These are phyloP conservation scores for Botrytis elliptica DNA, from an alignment of 2,329 filamentous ascomycete species.

Conservation along the genomic window DNA sequence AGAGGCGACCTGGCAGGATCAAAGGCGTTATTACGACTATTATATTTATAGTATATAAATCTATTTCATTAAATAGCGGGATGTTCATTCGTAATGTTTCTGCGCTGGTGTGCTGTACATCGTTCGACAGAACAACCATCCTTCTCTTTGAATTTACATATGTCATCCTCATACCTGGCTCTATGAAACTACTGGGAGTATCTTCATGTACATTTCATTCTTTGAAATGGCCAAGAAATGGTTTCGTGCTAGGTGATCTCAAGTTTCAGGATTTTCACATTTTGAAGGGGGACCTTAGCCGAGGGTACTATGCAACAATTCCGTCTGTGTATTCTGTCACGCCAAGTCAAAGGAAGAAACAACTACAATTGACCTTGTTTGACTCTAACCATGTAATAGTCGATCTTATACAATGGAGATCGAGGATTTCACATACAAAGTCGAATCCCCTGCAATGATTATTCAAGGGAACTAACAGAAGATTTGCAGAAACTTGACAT, in stretches of 20 bases:
- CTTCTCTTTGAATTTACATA: neutral
- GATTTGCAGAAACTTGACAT: neutral
- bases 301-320: neutral
- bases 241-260: neutral
- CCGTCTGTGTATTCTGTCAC: neutral
- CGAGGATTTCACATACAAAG: neutral
- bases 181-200: neutral
- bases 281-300: neutral
- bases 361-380: neutral
- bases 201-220: neutral
- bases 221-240: neutral
- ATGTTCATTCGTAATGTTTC: neutral
- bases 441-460: neutral
- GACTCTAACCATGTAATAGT: neutral
- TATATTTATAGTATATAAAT: neutral
- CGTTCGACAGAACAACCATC: neutral
- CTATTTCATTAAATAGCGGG: neutral
- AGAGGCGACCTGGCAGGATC: neutral
- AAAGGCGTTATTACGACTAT: neutral
- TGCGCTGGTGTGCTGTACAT: neutral
- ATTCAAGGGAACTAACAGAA: neutral
- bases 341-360: slow-evolving; percentile 3
- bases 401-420: neutral
- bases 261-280: neutral
- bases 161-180: neutral